Percentiles rank a stretch among this genome's conserved stretches.
phyloP scores from a whole-genome alignment of 441 rosid genomes.

The Adansonia madagascariensis region DNA sequence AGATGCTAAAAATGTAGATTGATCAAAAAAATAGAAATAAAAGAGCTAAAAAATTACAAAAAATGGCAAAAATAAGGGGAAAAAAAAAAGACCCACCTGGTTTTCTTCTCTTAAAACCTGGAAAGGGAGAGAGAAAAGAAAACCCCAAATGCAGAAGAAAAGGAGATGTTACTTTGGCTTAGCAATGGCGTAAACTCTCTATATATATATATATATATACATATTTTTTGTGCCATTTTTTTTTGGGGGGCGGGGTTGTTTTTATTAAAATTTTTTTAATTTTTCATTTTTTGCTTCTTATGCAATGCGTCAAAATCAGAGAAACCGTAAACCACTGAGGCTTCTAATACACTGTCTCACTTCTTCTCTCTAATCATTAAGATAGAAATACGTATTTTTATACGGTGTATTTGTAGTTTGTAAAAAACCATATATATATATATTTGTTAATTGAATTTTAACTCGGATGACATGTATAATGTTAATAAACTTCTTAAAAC shows the following conservation, averaged over 20 bases:
- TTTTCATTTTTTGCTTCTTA: conserved; percentile 26
- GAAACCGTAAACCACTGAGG: conserved; percentile 37
- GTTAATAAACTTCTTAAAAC: too few species aligned
- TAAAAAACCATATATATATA: not conserved
- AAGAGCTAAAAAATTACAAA: conserved; percentile 14
- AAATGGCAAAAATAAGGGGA: not conserved
- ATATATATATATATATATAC: not conserved
- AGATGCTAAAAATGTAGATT: not conserved
- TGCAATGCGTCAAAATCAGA: conserved; percentile 52
- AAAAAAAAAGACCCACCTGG: conserved; percentile 42
- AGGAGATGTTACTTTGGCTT: conserved; percentile 4
- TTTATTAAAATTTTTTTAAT: not conserved
- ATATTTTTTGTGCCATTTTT: not conserved
- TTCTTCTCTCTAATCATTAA: conserved; percentile 39
- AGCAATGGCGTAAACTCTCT: not conserved
- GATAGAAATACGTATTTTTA: conserved; percentile 33
- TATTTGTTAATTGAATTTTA: too few species aligned
- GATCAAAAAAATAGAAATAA: conserved; percentile 2
- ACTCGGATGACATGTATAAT: too few species aligned
- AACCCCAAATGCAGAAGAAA: conserved; percentile 33
- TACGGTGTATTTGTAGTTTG: not conserved
- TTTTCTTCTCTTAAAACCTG: conserved; percentile 28
- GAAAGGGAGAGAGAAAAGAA: conserved; percentile 19
- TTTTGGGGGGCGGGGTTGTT: not conserved
- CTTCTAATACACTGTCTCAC: conserved; percentile 37